Percentiles rank a stretch among this genome's conserved stretches.
Evolutionary conservation across 2,329 filamentous ascomycete genomes (phyloP).

Genomic region (Epichloe bromicola): DNA sequence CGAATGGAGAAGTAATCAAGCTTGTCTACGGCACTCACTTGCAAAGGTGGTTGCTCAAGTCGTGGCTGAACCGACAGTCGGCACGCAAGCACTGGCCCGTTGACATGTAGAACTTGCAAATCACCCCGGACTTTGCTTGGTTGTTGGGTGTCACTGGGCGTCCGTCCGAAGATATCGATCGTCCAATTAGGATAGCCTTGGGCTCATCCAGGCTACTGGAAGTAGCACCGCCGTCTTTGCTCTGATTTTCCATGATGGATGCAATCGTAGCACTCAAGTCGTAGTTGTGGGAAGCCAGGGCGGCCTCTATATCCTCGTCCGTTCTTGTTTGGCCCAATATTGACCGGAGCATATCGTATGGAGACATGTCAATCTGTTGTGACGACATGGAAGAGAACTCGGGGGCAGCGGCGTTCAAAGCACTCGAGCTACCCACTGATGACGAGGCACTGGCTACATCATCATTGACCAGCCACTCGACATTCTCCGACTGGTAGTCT

Average conservation of each 20-base stretch:
- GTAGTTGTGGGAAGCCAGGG: slow-evolving; percentile 78
- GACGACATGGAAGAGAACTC: slow-evolving; percentile 53
- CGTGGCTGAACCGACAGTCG: slow-evolving; percentile 94
- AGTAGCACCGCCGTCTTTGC: slow-evolving; percentile 21
- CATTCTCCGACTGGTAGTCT: slow-evolving; percentile 84
- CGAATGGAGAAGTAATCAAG: neutral
- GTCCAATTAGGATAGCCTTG: slow-evolving; percentile 70
- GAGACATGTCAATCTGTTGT: slow-evolving; percentile 81
- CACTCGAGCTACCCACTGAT: slow-evolving; percentile 53
- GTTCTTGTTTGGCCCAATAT: slow-evolving; percentile 80
- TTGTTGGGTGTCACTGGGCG: slow-evolving; percentile 66
- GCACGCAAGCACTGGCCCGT: slow-evolving; percentile 91
- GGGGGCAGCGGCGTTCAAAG: slow-evolving; percentile 65
- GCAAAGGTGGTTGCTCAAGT: slow-evolving; percentile 91
- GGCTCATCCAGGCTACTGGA: slow-evolving; percentile 35
- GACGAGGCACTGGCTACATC: slow-evolving; percentile 71
- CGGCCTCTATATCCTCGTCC: slow-evolving; percentile 90
- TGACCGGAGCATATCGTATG: slow-evolving; percentile 93
- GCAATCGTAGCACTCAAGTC: slow-evolving; percentile 87
- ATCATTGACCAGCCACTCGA: slow-evolving; percentile 94
- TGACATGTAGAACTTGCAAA: slow-evolving; percentile 95
- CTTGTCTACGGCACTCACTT: slow-evolving; percentile 54
- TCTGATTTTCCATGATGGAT: slow-evolving; percentile 68
- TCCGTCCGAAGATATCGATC: slow-evolving; percentile 67
- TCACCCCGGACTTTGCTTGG: slow-evolving; percentile 70